These are phyloP conservation scores for Adiantum capillusveneris DNA, from an alignment of 75 land plant genomes.

Conservation along the genomic window DNA sequence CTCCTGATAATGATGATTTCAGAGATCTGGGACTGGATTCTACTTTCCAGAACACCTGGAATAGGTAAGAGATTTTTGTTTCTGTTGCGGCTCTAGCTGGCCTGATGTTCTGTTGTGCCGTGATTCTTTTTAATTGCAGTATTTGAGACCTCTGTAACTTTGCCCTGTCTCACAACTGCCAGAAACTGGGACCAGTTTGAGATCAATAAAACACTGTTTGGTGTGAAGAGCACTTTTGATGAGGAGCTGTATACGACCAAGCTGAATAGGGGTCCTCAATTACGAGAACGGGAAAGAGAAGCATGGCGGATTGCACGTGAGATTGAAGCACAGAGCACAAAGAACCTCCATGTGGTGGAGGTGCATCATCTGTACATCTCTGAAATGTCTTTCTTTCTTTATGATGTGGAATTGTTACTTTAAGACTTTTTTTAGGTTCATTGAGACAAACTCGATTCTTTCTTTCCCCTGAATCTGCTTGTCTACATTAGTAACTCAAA, in stretches of 20 bases:
- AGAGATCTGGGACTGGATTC: constrained; percentile 55
- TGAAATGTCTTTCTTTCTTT: no score
- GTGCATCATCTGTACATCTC: no score
- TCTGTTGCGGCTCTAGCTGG: neutral
- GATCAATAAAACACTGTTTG: constrained; percentile 73
- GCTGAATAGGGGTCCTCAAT: constrained; percentile 85
- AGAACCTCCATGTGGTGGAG: constrained; percentile 50
- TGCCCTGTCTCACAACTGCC: neutral
- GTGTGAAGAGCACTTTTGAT: constrained; percentile 88
- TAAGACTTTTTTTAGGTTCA: no score
- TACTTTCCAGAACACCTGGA: constrained; percentile 61
- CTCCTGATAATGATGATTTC: constrained; percentile 76
- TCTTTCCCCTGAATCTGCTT: no score
- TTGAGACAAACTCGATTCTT: no score
- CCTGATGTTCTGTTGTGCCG: neutral
- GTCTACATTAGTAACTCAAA: no score
- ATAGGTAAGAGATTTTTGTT: constrained; percentile 39
- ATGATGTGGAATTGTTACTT: no score
- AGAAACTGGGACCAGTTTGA: constrained; percentile 97
- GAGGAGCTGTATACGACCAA: constrained; percentile 96
- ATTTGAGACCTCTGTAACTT: neutral
- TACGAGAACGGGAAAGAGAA: constrained; percentile 62
- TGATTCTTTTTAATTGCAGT: neutral
- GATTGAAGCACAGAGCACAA: constrained; percentile 71
- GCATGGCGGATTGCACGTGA: constrained; percentile 81